Conservation (phyloP, 2,329 filamentous ascomycete species). For the Cladobotryum mycophilum region DNA sequence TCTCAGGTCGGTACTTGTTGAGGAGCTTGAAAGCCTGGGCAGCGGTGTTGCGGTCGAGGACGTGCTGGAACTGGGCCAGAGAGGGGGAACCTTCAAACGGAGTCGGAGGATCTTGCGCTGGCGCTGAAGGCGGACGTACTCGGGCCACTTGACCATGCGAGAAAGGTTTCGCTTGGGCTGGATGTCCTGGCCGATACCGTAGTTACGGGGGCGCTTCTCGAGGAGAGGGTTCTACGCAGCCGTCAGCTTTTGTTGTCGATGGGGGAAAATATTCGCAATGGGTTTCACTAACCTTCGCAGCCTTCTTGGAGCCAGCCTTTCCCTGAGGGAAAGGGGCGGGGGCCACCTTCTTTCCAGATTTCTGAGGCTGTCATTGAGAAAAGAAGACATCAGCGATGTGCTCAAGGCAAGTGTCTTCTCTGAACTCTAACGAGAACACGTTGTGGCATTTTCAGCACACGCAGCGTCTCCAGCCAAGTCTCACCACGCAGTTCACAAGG, state of each 20-base stretch:
- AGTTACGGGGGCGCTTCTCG: slow-evolving; percentile 97
- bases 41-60: slow-evolving; percentile 93
- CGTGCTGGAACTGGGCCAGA: slow-evolving; percentile 95
- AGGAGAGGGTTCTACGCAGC: slow-evolving; percentile 84
- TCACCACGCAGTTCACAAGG: slow-evolving; percentile 36
- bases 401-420: slow-evolving; percentile 75
- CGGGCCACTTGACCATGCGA: slow-evolving; percentile 99
- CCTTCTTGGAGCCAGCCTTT: slow-evolving; percentile 91
- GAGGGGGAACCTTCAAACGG: slow-evolving; percentile 98
- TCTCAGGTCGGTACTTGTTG: slow-evolving; percentile 99
- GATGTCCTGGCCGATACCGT: slow-evolving; percentile 97
- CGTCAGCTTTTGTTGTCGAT: background rate
- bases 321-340: slow-evolving; percentile 92
- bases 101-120: slow-evolving; percentile 93
- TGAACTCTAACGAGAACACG: slow-evolving; percentile 82
- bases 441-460: slow-evolving; percentile 49
- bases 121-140: slow-evolving; percentile 97
- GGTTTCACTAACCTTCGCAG: slow-evolving; percentile 72
- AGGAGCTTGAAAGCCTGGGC: slow-evolving; percentile 98
- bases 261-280: background rate
- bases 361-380: slow-evolving; percentile 99
- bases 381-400: slow-evolving; percentile 94
- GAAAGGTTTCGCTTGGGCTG: slow-evolving; percentile 93
- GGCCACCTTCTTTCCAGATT: slow-evolving; percentile 95
- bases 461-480: slow-evolving; percentile 59